Evolutionary conservation across 495 filamentous ascomycete species (phyloP), one percentile per base, ranked within the genome.

Genomic region (Penicillium desertorum): DNA sequence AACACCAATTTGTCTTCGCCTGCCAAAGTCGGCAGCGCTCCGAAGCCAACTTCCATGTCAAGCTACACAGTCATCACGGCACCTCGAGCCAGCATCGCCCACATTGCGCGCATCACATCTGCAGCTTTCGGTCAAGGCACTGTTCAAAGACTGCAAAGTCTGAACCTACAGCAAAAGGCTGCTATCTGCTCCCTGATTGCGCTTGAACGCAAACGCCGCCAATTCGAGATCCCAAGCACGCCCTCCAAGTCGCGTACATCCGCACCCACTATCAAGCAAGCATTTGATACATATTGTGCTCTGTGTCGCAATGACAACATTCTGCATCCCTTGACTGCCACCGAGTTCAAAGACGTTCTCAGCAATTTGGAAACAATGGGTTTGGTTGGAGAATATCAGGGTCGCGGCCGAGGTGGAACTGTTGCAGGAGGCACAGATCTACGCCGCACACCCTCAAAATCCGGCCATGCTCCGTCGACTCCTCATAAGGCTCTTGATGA

Each of bases 91-190:
- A 88, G 82, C 32, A 96, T 98, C 59, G 85, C 85, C 1, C 95
- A 99, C 62, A 82, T 99, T 46, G 93, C 92, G 58, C 89, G 89
- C 49, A 85, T 98, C 59, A 91, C 95, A 0, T 86, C 93, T 0
- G 81, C 90, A 1, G 86, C 89, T 17, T 94, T 98, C 61, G 87
- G 89, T 62, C 90, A 96, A 62, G 91, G 90, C 34, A 85, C 91
- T 12, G 81, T 77, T 11, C 89, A 96, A 59, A 83, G 94, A 52
- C 81, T 99, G 6, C 87, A 89, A 71, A 84, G 83, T 1, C 80
- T 99, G 43, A 98, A 97, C 64, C 80, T 98, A 1, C 94, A 99
- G 63, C 95, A 98, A 76, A 99, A 96, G 71, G 94, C 92, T 3
- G 91, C 90, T 8, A 81, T 99, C 23, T 98, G 95, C 71, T 82